phyloP scores from a whole-genome alignment of 331 rosid genomes.

The Malus hybrid region DNA sequence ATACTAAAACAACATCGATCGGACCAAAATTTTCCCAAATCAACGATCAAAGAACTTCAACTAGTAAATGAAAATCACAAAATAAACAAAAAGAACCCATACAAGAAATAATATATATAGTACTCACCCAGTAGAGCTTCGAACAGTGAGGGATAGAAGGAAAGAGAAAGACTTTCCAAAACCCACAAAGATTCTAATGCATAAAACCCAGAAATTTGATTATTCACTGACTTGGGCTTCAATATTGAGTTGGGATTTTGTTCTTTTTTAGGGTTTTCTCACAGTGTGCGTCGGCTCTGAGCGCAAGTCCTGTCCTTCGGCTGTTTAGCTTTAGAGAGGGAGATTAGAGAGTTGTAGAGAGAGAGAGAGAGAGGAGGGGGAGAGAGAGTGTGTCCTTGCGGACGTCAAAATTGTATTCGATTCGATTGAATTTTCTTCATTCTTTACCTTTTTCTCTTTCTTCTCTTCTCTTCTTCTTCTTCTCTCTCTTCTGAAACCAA shows the following conservation, averaged over 20 bases:
- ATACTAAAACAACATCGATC: constrained; percentile 32
- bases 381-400: constrained; percentile 46
- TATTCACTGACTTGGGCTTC: background rate
- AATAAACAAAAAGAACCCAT: background rate
- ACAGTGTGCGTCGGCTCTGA: constrained; percentile 8
- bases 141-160: constrained; percentile 3
- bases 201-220: constrained; percentile 7
- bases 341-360: constrained; percentile 33
- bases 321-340: constrained; percentile 30
- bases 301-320: constrained; percentile 32
- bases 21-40: constrained; percentile 31
- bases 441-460: constrained; percentile 30
- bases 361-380: constrained; percentile 15
- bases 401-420: constrained; percentile 94
- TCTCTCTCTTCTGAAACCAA: constrained; percentile 21
- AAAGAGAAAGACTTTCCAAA: constrained; percentile 1
- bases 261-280: constrained; percentile 47
- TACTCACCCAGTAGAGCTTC: constrained; percentile 52
- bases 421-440: constrained; percentile 70
- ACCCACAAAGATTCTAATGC: constrained; percentile 5
- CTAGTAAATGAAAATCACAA: background rate
- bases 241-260: constrained; percentile 12
- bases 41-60: constrained; percentile 23
- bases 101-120: background rate
- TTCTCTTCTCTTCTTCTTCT: constrained; percentile 2